A percentile compares a stretch with the other conserved stretches of the same genome.
Evolutionary conservation across 2,329 filamentous ascomycete genomes (phyloP).

Genomic region (Bretziella fagacearum): DNA sequence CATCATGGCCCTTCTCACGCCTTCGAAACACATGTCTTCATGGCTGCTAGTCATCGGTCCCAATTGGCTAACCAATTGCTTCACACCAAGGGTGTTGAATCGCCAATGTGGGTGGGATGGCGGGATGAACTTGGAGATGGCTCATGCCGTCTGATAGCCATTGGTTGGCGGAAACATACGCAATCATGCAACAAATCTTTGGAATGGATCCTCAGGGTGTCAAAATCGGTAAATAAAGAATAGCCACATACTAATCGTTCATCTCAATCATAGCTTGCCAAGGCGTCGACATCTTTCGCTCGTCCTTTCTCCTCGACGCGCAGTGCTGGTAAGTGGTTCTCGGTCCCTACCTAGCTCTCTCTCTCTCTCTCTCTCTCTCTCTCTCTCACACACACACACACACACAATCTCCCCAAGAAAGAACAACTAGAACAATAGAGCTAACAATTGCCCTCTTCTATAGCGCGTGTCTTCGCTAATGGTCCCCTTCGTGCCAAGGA

Average conservation of each 20-base stretch:
- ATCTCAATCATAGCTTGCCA: slow-evolving; percentile 2
- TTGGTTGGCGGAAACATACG: neutral
- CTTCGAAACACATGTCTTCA: neutral
- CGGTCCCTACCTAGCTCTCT: neutral
- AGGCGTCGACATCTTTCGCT: slow-evolving; percentile 36
- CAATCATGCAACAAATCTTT: neutral
- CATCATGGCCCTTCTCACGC: too few species aligned
- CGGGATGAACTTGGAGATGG: neutral
- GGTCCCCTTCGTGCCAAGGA: slow-evolving; percentile 82
- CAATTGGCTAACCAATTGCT: too few species aligned
- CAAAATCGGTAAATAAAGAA: neutral
- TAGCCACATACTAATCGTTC: slow-evolving; percentile 1
- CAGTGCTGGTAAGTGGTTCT: slow-evolving; percentile 46
- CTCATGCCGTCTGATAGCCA: neutral
- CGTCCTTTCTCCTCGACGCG: slow-evolving; percentile 78
- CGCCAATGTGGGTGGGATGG: slow-evolving; percentile 10
- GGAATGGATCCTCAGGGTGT: neutral
- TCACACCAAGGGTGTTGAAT: neutral
- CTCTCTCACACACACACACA: neutral
- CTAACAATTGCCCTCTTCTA: slow-evolving; percentile 1
- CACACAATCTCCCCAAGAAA: neutral
- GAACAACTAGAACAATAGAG: neutral
- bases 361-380: neutral
- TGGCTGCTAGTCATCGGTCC: too few species aligned
- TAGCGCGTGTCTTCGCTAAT: slow-evolving; percentile 74